These are phyloP conservation scores for Suaeda aralocaspica DNA, from an alignment of 148 eudicot species.

Conservation along the genomic window DNA sequence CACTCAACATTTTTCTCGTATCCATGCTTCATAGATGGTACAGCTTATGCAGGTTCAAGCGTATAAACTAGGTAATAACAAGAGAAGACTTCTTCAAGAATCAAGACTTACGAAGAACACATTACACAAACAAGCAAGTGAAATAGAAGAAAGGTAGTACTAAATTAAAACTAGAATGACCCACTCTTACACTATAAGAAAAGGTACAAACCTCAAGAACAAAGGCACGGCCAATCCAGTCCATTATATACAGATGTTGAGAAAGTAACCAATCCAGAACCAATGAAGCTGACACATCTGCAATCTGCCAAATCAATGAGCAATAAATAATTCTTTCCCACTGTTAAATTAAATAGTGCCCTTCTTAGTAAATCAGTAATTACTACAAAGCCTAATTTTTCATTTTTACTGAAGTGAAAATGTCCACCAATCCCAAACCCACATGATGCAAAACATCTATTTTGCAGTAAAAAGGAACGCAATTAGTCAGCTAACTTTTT, in stretches of 20 bases:
- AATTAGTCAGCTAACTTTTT: neutral
- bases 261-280: conserved; percentile 90
- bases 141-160: neutral
- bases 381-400: no score
- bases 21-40: neutral
- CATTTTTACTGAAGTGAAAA: neutral
- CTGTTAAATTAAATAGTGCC: conserved; percentile 4
- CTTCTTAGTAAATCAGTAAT: no score
- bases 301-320: conserved; percentile 46
- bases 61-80: neutral
- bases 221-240: conserved; percentile 88
- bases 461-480: neutral
- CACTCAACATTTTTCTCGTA: no score
- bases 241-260: conserved; percentile 67
- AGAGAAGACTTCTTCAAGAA: neutral
- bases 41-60: neutral
- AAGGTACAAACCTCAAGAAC: conserved; percentile 69
- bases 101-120: neutral
- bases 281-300: conserved; percentile 57
- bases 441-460: neutral
- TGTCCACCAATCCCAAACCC: neutral
- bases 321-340: conserved; percentile 9
- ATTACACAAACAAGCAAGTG: neutral
- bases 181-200: neutral
- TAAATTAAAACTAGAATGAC: neutral